Evolutionary conservation across 495 filamentous ascomycete genomes (phyloP), one percentile per base, ranked within the genome.

Genomic region (Poronia punctata): DNA sequence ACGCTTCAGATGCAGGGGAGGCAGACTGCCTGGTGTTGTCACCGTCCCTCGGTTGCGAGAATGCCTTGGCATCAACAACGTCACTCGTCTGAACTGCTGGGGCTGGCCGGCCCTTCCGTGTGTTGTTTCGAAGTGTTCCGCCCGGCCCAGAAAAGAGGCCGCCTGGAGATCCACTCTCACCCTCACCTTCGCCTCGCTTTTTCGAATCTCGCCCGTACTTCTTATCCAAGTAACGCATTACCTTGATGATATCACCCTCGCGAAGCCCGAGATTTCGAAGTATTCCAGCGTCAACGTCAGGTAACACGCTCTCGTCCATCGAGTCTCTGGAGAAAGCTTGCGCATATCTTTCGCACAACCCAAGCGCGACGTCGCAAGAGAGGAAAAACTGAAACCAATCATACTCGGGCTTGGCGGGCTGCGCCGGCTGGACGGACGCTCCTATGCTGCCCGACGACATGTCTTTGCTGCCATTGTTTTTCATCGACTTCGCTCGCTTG

Each of bases 311-410:
- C 62, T 96, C 88, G 46, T 95, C 88, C 86, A 99, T 97, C 9
- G 88, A 89, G 55, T 99, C 92, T 54, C 79, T 79, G 20, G 73
- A 53, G 52, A 99, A 97, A 7, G 84, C 84, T 52, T 85, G 81
- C 5, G 92, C 80, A 56, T 99, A 99, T 26, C 93, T 75, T 60
- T 96, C 88, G 62, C 92, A 97, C 30, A 92, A 82, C 50, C 89
- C 84, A 23, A 86, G 83, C 39, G 85, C 83, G 42, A 97, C 86
- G 21, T 93, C 92, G 56, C 88, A 88, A 40, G 79, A 74, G 16
- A 99, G 67, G 70, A 99, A 99, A 65, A 99, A 97, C 49, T 95
- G 86, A 55, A 97, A 99, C 92, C 92, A 99, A 59, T 99, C 92
- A 54, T 97, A 95, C 29, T 88, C 80, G 7, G 78, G 66, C 51